Conservation (phyloP, 1,284 basidiomycete genomes). For the Rugiboletus extremiorientalis region DNA sequence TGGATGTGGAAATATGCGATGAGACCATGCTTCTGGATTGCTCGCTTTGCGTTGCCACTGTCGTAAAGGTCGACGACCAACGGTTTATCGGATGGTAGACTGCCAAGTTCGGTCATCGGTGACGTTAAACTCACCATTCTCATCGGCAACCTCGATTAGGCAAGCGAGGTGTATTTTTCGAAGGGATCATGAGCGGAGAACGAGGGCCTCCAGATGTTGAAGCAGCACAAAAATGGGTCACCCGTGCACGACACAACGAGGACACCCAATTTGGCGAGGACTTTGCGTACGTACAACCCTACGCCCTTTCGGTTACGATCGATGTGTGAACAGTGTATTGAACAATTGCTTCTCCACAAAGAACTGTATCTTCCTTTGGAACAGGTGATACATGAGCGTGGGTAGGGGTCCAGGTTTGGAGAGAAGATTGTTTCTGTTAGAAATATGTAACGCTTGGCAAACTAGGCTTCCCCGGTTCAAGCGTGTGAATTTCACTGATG, state of each 20-base stretch:
- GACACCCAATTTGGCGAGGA: constrained; percentile 98
- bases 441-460: no score
- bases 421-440: no score
- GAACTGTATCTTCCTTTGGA: no score
- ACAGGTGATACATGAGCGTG: no score
- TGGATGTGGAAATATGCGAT: constrained; percentile 65
- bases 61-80: constrained; percentile 38
- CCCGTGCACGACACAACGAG: constrained; percentile 84
- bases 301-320: no score
- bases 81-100: not conserved
- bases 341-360: no score
- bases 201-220: constrained; percentile 50
- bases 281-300: constrained; percentile 92
- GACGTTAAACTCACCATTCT: constrained; percentile 88
- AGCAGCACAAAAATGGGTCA: constrained; percentile 63
- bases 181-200: constrained; percentile 75
- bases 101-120: constrained; percentile 24
- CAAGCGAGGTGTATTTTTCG: constrained; percentile 89
- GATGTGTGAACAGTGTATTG: no score
- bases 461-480: no score
- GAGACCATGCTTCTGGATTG: constrained; percentile 75
- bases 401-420: no score
- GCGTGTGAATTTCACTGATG: no score
- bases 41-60: constrained; percentile 72
- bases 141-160: constrained; percentile 93